These are phyloP conservation scores for Diaporthe aspalathi DNA, from an alignment of 2,329 filamentous ascomycete genomes.

Conservation along the genomic window DNA sequence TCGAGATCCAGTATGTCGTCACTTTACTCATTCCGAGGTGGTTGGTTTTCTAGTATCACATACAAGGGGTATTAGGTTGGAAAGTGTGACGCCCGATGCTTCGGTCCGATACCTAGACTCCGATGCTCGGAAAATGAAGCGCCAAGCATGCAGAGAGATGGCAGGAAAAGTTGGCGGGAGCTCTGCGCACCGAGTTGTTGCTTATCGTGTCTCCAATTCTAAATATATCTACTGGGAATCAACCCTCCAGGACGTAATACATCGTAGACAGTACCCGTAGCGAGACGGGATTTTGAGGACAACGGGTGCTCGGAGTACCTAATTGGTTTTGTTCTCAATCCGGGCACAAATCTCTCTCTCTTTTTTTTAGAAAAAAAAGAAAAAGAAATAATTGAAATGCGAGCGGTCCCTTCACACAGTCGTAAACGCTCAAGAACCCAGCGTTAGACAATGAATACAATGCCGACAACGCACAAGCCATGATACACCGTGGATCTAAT, in stretches of 20 bases:
- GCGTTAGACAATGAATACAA: no score
- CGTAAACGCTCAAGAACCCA: no score
- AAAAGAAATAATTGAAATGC: no score
- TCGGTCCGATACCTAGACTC: neutral
- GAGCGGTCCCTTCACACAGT: no score
- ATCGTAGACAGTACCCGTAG: neutral
- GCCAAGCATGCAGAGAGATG: neutral
- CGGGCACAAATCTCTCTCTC: no score
- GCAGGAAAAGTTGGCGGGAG: neutral
- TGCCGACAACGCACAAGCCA: no score
- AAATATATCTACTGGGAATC: neutral
- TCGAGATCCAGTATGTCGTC: neutral
- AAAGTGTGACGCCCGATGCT: neutral
- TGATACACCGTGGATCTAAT: no score
- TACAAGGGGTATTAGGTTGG: neutral
- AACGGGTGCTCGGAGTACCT: neutral
- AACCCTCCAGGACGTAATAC: neutral
- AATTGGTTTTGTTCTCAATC: no score
- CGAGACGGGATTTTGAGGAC: neutral
- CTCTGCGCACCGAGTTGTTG: neutral
- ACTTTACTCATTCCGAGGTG: neutral
- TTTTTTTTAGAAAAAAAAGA: no score
- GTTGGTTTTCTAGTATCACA: neutral
- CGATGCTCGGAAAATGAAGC: neutral
- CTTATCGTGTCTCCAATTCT: neutral